Percentiles rank a stretch among this genome's conserved stretches.
phyloP scores from a whole-genome alignment of 305 asterid genomes.

The Solanum hybrid region DNA sequence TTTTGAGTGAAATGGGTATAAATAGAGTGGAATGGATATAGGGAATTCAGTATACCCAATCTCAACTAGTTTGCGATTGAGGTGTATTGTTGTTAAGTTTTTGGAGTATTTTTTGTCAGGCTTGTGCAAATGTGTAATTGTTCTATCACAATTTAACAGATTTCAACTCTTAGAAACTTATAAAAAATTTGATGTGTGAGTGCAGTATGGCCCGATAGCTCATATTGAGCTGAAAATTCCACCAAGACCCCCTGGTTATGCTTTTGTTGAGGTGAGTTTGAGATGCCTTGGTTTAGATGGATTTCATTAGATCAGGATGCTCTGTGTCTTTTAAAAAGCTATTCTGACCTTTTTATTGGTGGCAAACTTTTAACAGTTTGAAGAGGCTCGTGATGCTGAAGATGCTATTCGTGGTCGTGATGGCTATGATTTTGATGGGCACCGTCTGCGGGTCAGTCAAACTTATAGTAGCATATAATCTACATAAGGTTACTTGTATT shows the following conservation, averaged over 20 bases:
- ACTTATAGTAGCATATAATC: not conserved
- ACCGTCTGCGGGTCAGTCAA: constrained; percentile 67
- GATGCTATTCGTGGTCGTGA: constrained; percentile 99
- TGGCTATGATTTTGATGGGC: constrained; percentile 97
- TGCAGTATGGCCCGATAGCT: constrained; percentile 80
- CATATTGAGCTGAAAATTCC: constrained; percentile 87
- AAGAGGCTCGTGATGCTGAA: constrained; percentile 95
- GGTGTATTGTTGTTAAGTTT: not conserved
- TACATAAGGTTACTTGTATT: not conserved
- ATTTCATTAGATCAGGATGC: not conserved
- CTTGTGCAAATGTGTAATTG: not conserved
- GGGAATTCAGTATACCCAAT: not conserved
- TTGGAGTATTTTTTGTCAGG: not conserved
- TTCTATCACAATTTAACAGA: not conserved
- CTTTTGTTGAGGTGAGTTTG: constrained; percentile 79
- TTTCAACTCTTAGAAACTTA: not conserved
- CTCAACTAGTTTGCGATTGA: not conserved
- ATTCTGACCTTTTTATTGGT: not conserved
- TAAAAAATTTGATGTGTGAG: not conserved
- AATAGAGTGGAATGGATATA: not conserved
- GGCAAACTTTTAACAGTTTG: constrained; percentile 43
- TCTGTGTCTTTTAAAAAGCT: not conserved
- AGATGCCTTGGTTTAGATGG: not conserved
- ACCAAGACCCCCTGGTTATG: constrained; percentile 69
- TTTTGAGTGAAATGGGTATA: not conserved